Base-by-base conservation (phyloP, 345 rosid genomes). In the Erucastrum elatum region DNA sequence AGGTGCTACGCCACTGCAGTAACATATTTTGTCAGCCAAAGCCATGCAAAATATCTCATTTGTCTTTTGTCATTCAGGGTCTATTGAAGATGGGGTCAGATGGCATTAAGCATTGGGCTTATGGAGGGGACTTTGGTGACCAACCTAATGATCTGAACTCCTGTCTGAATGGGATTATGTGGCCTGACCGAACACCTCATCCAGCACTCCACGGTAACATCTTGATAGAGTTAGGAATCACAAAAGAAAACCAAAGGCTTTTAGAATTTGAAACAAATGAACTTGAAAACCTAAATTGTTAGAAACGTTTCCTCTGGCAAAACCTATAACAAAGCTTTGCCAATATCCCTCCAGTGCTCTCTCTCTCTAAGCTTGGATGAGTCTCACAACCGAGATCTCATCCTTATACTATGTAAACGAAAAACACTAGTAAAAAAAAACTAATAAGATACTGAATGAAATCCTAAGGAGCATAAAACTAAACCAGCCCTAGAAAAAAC, bases 41-140 rank as follows among this genome's bases (percentile, higher is more conserved):
- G 4, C 46, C 65, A 70, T 64, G 70, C 59, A 77, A 61, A 68
- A 39, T 21, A 21, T 21, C 21, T 21, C 21, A 39, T 13, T 33
- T 25, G 74, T 60, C 39, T 80, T 75, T 30, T 75, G 55, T 44
- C 79, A 70, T 55, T 75, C 66, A 94, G 98, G 97, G 85, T 10
- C 82, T 94, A 66, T 55, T 95, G 80, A 95, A 93, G 86, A 88
- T 90, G 44, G 76, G 83, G 58, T 80, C 77, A 64, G 88, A 85
- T 82, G 97, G 98, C 61, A 71, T 46, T 62, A 93, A 93, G 75
- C 88, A 68, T 79, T 95, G 99, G 99, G 99, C 98, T 11, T 95
- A 95, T 90, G 99, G 99, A 78, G 99, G 99, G 56, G 94, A 93
- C 87, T 95, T 90, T 81, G 99, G 98, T 81, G 99, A 95, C 78